These are phyloP conservation scores for Mycena citricolor DNA, from an alignment of 1,284 basidiomycete species.

Conservation along the genomic window DNA sequence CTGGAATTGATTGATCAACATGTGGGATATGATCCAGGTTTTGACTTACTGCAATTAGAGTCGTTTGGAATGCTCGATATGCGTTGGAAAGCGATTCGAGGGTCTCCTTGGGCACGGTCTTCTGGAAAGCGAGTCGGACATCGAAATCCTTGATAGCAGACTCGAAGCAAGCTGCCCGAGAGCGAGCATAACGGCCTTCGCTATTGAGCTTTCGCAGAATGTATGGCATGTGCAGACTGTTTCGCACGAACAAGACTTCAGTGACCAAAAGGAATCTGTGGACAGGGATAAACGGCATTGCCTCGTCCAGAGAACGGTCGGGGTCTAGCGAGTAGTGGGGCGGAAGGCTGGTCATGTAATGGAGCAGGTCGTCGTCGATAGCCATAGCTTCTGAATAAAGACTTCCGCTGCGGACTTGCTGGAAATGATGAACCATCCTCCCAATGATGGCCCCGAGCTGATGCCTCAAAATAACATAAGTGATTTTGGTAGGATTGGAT, in stretches of 20 bases:
- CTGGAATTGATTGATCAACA: too few relatives aligned
- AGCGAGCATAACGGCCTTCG: conserved; percentile 60
- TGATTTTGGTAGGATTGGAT: conserved; percentile 77
- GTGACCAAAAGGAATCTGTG: conserved; percentile 81
- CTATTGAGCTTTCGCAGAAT: conserved; percentile 69
- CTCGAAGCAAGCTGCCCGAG: conserved; percentile 76
- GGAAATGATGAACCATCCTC: conserved; percentile 92
- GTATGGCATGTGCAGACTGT: conserved; percentile 78
- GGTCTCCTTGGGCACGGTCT: conserved; percentile 57
- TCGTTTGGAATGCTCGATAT: conserved; percentile 81
- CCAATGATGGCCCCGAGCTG: conserved; percentile 85
- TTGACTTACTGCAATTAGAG: conserved; percentile 57
- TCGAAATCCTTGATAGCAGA: conserved; percentile 76
- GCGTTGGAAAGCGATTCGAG: conserved; percentile 72
- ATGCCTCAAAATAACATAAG: conserved; percentile 87
- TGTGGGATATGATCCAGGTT: not conserved
- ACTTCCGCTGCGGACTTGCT: conserved; percentile 79
- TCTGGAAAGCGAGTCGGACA: conserved; percentile 66
- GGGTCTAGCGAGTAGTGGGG: conserved; percentile 76
- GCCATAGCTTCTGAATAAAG: conserved; percentile 85
- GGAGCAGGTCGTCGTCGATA: conserved; percentile 84
- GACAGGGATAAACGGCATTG: conserved; percentile 60
- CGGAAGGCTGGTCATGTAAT: conserved; percentile 75
- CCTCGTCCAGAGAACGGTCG: conserved; percentile 76
- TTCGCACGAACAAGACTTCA: conserved; percentile 77